Percentiles rank a stretch among this genome's conserved stretches.
phyloP scores from a whole-genome alignment of 768 basidiomycete genomes.

The Tricholoma terreum region DNA sequence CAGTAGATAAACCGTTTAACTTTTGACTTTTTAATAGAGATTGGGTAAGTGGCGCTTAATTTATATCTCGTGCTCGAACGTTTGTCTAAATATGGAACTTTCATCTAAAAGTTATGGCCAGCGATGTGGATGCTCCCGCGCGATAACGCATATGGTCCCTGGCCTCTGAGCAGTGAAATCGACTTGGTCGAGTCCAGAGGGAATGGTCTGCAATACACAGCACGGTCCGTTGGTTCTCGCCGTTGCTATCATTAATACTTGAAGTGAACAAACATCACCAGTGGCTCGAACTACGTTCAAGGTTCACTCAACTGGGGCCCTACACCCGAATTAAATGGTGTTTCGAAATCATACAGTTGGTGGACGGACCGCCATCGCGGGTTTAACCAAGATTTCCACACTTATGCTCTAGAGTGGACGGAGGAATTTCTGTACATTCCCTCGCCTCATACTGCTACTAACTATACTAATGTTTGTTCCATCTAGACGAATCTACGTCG shows the following conservation, averaged over 20 bases:
- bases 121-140: constrained; percentile 80
- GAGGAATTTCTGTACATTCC: constrained; percentile 59
- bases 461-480: neutral
- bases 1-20: neutral
- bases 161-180: constrained; percentile 72
- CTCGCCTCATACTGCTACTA: constrained; percentile 1
- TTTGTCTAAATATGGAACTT: constrained; percentile 9
- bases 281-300: constrained; percentile 64
- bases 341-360: constrained; percentile 72
- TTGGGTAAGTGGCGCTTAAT: constrained; percentile 46
- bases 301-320: constrained; percentile 78
- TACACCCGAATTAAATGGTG: constrained; percentile 52
- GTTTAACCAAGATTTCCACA: constrained; percentile 71
- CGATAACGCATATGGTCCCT: constrained; percentile 61
- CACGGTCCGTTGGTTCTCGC: constrained; percentile 37
- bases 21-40: constrained; percentile 34
- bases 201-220: constrained; percentile 54
- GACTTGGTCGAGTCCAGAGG: constrained; percentile 71
- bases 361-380: constrained; percentile 65
- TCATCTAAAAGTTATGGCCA: constrained; percentile 53
- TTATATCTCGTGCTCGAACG: constrained; percentile 8
- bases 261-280: constrained; percentile 10
- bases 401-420: constrained; percentile 82
- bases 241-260: constrained; percentile 1
- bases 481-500: constrained; percentile 68